Evolutionary conservation across 2,329 filamentous ascomycete species (phyloP).

Genomic region (Grosmannia clavigera): DNA sequence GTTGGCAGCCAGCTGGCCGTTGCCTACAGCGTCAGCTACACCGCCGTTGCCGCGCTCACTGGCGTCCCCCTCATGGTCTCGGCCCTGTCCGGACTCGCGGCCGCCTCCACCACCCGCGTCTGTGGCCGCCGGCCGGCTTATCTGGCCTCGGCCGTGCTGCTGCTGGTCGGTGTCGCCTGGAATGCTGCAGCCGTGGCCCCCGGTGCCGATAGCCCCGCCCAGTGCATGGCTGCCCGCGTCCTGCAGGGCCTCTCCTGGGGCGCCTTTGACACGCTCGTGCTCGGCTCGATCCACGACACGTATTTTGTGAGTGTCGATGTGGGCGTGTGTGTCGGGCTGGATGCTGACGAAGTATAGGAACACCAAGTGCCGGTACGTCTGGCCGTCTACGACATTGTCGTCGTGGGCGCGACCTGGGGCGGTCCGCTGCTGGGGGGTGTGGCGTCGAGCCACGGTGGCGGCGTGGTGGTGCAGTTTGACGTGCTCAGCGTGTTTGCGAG

Average conservation of each 20-base stretch:
- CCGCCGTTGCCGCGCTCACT: constrained; percentile 35
- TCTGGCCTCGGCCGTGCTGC: constrained; percentile 28
- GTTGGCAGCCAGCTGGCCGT: constrained; percentile 32
- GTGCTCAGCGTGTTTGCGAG: constrained; percentile 37
- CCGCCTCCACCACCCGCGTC: constrained; percentile 29
- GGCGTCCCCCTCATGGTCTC: constrained; percentile 40
- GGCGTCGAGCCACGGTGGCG: constrained; percentile 25
- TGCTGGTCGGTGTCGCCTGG: constrained; percentile 39
- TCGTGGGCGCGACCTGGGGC: constrained; percentile 37
- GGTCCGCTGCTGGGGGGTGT: constrained; percentile 40
- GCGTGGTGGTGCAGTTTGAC: constrained; percentile 36
- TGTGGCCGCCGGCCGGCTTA: constrained; percentile 43
- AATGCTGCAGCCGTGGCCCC: constrained; percentile 23
- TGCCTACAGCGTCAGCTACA: constrained; percentile 32
- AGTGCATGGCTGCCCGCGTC: constrained; percentile 38
- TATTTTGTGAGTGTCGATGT: constrained; percentile 34
- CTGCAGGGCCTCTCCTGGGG: constrained; percentile 49
- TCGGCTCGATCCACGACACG: constrained; percentile 41
- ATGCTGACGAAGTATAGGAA: constrained; percentile 24
- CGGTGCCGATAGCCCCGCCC: constrained; percentile 25
- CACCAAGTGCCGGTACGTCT: constrained; percentile 37
- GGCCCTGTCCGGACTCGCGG: constrained; percentile 29
- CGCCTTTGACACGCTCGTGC: constrained; percentile 40
- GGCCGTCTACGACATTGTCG: constrained; percentile 31
- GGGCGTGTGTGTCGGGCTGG: not conserved